Conservation (phyloP, 768 basidiomycete genomes). For the Termitomyces eurrhizus region DNA sequence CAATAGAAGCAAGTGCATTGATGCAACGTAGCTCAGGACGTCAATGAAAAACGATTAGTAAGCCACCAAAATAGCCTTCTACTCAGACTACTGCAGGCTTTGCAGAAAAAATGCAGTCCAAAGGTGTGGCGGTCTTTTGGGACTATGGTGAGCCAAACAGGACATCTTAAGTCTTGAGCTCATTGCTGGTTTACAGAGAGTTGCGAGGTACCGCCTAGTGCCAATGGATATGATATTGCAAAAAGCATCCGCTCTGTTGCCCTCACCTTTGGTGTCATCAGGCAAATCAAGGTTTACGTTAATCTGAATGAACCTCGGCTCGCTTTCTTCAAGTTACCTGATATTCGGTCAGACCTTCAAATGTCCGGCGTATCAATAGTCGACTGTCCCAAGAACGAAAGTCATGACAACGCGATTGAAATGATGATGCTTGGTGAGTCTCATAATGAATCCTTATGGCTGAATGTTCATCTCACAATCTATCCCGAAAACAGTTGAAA, state of each 20-base stretch:
- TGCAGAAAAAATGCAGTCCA: background rate
- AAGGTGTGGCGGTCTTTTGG: slow-evolving; percentile 10
- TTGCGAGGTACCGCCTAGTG: slow-evolving; percentile 32
- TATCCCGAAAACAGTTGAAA: slow-evolving; percentile 46
- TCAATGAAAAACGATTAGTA: background rate
- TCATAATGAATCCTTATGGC: background rate
- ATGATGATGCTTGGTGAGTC: slow-evolving; percentile 45
- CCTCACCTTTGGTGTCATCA: slow-evolving; percentile 43
- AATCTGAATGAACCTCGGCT: slow-evolving; percentile 31
- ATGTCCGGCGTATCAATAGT: slow-evolving; percentile 41
- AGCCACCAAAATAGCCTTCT: background rate
- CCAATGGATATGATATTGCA: slow-evolving; percentile 39
- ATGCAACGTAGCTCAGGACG: background rate
- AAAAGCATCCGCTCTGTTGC: slow-evolving; percentile 41
- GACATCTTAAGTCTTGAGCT: background rate
- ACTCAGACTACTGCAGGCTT: too few species aligned
- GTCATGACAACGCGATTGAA: slow-evolving; percentile 33
- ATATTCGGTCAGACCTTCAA: slow-evolving; percentile 40
- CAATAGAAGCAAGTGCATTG: background rate
- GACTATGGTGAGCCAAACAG: slow-evolving; percentile 6
- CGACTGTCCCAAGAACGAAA: slow-evolving; percentile 28
- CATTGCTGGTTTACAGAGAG: slow-evolving; percentile 29
- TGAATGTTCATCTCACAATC: background rate
- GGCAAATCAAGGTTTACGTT: slow-evolving; percentile 52
- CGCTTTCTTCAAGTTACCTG: slow-evolving; percentile 24